These are phyloP conservation scores for Zanthoxylum bungeanum DNA, from an alignment of 345 rosid species.

Conservation along the genomic window DNA sequence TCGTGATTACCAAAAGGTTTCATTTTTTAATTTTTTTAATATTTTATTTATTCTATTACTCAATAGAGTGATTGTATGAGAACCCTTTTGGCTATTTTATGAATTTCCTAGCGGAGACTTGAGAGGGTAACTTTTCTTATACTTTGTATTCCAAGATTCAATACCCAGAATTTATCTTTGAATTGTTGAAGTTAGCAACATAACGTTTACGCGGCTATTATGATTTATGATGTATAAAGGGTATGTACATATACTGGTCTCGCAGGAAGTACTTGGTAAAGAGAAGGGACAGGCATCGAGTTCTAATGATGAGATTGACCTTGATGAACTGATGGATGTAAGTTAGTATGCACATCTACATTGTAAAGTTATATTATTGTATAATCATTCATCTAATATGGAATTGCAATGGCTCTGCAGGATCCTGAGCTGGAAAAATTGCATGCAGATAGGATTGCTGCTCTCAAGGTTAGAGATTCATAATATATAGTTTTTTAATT, in stretches of 20 bases:
- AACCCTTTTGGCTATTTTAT: neutral
- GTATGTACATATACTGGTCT: slow-evolving; percentile 13
- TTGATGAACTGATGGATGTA: slow-evolving; percentile 96
- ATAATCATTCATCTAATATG: neutral
- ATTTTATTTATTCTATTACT: neutral
- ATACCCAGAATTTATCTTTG: neutral
- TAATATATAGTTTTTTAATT: no score
- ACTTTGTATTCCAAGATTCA: neutral
- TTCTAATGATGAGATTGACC: slow-evolving; percentile 69
- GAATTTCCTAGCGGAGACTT: neutral
- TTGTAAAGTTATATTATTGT: neutral
- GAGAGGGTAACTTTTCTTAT: neutral
- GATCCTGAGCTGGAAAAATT: slow-evolving; percentile 92
- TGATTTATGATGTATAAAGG: slow-evolving; percentile 17
- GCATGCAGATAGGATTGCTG: slow-evolving; percentile 91
- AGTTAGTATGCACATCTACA: slow-evolving; percentile 23
- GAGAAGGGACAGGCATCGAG: slow-evolving; percentile 60
- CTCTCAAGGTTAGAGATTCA: slow-evolving; percentile 63
- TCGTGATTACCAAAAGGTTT: slow-evolving; percentile 84
- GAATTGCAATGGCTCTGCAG: slow-evolving; percentile 32
- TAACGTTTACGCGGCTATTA: slow-evolving; percentile 2
- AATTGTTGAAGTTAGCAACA: neutral
- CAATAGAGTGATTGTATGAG: neutral
- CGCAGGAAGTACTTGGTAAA: slow-evolving; percentile 69
- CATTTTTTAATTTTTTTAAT: no score